These are phyloP conservation scores for Hypoxylon sp. DNA, from an alignment of 2,329 filamentous ascomycete genomes.

Conservation along the genomic window DNA sequence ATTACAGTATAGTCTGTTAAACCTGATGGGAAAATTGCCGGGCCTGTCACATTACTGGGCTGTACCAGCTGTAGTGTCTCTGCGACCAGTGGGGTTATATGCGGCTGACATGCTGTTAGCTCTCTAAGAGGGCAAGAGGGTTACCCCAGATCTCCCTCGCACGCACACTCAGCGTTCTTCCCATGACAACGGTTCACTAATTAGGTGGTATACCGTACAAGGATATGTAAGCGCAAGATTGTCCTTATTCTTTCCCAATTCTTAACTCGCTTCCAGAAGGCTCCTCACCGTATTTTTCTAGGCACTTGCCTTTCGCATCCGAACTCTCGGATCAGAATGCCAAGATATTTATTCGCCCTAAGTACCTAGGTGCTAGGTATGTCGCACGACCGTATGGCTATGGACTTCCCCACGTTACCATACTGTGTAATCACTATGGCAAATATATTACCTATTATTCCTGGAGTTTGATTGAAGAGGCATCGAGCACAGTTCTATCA, in stretches of 20 bases:
- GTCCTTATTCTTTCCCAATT: background rate
- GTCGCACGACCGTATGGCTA: background rate
- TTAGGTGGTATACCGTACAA: background rate
- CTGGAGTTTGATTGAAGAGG: too few species aligned
- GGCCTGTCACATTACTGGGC: background rate
- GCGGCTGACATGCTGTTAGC: background rate
- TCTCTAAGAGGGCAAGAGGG: too few species aligned
- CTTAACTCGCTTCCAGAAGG: background rate
- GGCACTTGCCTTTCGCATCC: background rate
- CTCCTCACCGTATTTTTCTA: background rate
- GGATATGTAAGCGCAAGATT: background rate
- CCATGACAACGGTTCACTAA: background rate
- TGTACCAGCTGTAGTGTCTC: background rate
- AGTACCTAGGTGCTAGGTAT: too few species aligned
- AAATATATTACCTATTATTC: too few species aligned
- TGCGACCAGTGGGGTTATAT: background rate
- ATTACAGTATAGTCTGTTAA: background rate
- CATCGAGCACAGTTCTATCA: too few species aligned
- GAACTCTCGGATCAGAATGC: background rate
- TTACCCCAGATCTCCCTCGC: background rate
- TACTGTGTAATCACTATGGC: background rate
- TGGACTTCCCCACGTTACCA: background rate
- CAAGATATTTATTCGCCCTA: background rate
- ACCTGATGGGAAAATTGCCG: background rate
- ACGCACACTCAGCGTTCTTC: background rate